These are phyloP conservation scores for Microbotryum lychnidis-dioicae DNA, from an alignment of 1,284 basidiomycete species.

Conservation along the genomic window DNA sequence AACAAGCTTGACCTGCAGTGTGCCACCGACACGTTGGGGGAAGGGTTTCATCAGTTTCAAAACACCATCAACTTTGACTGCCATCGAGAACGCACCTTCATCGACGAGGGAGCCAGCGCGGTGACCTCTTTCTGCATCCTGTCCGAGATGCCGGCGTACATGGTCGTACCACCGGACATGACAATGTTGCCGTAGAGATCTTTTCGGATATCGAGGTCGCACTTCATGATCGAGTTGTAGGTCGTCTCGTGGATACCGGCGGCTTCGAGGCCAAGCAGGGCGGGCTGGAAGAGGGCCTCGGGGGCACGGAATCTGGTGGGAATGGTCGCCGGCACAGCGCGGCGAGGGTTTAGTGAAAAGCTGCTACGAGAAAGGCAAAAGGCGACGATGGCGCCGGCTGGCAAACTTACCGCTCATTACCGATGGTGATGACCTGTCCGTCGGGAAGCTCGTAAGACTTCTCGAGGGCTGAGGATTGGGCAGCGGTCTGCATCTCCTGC, in stretches of 20 bases:
- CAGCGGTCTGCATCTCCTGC: slow-evolving; percentile 88
- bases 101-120: slow-evolving; percentile 62
- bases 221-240: slow-evolving; percentile 76
- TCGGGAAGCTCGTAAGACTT: slow-evolving; percentile 96
- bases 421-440: slow-evolving; percentile 93
- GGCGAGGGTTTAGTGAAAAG: neutral
- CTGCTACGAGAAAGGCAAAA: neutral
- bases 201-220: slow-evolving; percentile 59
- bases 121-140: slow-evolving; percentile 98
- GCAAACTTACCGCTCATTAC: slow-evolving; percentile 67
- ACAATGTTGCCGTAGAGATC: slow-evolving; percentile 91
- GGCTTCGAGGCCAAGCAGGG: slow-evolving; percentile 85
- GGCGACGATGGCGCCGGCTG: too few relatives aligned
- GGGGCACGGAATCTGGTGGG: slow-evolving; percentile 76
- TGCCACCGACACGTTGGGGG: neutral
- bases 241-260: slow-evolving; percentile 93
- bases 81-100: slow-evolving; percentile 61
- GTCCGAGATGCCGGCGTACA: slow-evolving; percentile 95
- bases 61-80: slow-evolving; percentile 31
- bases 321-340: neutral
- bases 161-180: slow-evolving; percentile 90
- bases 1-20: slow-evolving; percentile 59
- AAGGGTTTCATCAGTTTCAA: slow-evolving; percentile 36
- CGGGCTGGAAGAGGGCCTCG: slow-evolving; percentile 94
- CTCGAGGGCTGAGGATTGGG: slow-evolving; percentile 83